Conservation (phyloP, 192 early-diverging fungal genomes). For the Kappamyces sp. region DNA sequence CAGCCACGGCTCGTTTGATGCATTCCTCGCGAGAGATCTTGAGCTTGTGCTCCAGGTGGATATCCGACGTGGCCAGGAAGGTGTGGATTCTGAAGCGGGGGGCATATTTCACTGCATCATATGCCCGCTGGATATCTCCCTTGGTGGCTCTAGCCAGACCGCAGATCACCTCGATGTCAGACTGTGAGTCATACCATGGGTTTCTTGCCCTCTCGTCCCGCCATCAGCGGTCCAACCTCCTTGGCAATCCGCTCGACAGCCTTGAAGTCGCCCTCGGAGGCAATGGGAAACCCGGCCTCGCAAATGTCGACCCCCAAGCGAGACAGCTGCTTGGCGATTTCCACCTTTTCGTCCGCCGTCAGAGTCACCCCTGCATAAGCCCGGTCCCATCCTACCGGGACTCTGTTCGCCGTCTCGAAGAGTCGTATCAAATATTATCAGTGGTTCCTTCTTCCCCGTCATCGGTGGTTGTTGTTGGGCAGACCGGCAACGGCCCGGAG, state of each 20-base stretch:
- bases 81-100: constrained; percentile 87
- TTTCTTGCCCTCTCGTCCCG: constrained; percentile 68
- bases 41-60: constrained; percentile 91
- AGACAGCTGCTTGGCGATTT: constrained; percentile 91
- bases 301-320: constrained; percentile 89
- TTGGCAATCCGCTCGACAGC: constrained; percentile 89
- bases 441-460: constrained; percentile 51
- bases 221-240: constrained; percentile 81
- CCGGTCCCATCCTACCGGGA: constrained; percentile 31
- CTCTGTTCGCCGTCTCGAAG: constrained; percentile 97
- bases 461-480: neutral
- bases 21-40: constrained; percentile 85
- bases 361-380: constrained; percentile 70
- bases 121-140: constrained; percentile 81
- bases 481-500: neutral
- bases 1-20: constrained; percentile 67
- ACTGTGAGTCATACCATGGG: constrained; percentile 61
- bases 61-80: constrained; percentile 94
- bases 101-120: constrained; percentile 81
- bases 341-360: constrained; percentile 86
- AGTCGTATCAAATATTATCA: constrained; percentile 94
- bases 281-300: constrained; percentile 94
- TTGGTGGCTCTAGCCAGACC: constrained; percentile 80
- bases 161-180: constrained; percentile 58
- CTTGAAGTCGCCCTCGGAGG: constrained; percentile 90